Evolutionary conservation across 495 filamentous ascomycete genomes (phyloP).

Genomic region (Choiromyces venosus): DNA sequence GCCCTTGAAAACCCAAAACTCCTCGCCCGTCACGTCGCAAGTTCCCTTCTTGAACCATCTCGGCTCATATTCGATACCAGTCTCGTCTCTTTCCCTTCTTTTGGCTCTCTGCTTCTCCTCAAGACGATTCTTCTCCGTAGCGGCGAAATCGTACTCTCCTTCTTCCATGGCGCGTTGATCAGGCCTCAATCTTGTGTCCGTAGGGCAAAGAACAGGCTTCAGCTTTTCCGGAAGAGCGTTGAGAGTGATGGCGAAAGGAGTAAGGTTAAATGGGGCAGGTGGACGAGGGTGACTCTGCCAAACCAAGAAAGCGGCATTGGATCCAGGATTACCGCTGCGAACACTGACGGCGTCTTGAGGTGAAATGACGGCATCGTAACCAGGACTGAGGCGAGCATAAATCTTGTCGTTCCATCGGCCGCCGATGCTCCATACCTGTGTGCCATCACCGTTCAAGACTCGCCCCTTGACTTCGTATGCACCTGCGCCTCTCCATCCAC

Average conservation of each 20-base stretch:
- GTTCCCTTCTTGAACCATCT: constrained; percentile 73
- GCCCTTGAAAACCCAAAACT: constrained; percentile 81
- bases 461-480: constrained; percentile 84
- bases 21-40: constrained; percentile 76
- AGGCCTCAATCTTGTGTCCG: constrained; percentile 81
- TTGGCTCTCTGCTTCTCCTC: constrained; percentile 88
- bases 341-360: constrained; percentile 45
- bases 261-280: constrained; percentile 87
- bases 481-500: constrained; percentile 88
- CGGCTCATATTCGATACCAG: constrained; percentile 73
- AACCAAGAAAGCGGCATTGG: constrained; percentile 72
- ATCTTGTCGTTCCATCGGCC: constrained; percentile 97
- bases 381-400: constrained; percentile 86
- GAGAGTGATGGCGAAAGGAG: constrained; percentile 89
- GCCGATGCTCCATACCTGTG: constrained; percentile 78
- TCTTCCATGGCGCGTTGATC: constrained; percentile 99
- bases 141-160: constrained; percentile 87
- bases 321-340: constrained; percentile 47
- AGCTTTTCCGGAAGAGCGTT: constrained; percentile 79
- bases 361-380: constrained; percentile 69
- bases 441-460: constrained; percentile 66
- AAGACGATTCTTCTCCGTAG: constrained; percentile 86
- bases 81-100: constrained; percentile 63
- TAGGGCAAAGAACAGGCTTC: constrained; percentile 70
- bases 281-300: constrained; percentile 86